Percentiles rank a stretch among this genome's conserved stretches.
phyloP scores from a whole-genome alignment of 169 alveolate species.

The Cryptosporidium xiaoi region DNA sequence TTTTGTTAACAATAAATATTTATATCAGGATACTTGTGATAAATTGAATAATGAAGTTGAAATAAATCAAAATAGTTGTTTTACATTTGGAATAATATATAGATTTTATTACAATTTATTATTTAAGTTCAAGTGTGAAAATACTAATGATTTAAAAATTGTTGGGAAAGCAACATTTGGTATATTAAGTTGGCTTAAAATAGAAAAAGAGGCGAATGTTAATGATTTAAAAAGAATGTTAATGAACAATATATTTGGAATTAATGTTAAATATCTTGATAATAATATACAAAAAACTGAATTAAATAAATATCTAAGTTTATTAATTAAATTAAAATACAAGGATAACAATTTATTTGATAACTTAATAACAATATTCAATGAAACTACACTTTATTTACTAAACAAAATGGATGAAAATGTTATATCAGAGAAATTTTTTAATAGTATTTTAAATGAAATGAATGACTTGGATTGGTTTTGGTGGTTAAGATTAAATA shows the following conservation, averaged over 20 bases:
- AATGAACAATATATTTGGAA: no score
- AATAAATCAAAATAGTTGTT: not conserved
- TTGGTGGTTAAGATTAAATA: constrained; percentile 15
- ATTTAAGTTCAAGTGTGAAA: not conserved
- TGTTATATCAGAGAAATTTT: no score
- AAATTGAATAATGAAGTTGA: not conserved
- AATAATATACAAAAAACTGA: no score
- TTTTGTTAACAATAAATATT: not conserved
- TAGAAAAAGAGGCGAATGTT: constrained; percentile 1
- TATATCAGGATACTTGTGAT: not conserved
- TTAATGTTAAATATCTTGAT: no score
- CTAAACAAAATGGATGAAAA: no score
- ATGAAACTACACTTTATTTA: no score
- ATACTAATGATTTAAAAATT: not conserved
- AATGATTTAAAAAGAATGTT: not conserved
- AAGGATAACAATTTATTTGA: no score
- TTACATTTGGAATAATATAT: constrained; percentile 4
- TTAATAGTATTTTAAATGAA: not conserved
- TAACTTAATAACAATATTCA: no score
- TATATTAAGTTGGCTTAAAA: constrained; percentile 7
- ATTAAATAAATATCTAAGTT: no score
- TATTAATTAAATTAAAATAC: no score
- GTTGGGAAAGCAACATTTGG: constrained; percentile 14
- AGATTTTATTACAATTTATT: constrained; percentile 3
- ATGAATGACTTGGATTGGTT: constrained; percentile 41